Base-by-base conservation (phyloP, 2,329 filamentous ascomycete species). In the Aspergillus awamori region DNA sequence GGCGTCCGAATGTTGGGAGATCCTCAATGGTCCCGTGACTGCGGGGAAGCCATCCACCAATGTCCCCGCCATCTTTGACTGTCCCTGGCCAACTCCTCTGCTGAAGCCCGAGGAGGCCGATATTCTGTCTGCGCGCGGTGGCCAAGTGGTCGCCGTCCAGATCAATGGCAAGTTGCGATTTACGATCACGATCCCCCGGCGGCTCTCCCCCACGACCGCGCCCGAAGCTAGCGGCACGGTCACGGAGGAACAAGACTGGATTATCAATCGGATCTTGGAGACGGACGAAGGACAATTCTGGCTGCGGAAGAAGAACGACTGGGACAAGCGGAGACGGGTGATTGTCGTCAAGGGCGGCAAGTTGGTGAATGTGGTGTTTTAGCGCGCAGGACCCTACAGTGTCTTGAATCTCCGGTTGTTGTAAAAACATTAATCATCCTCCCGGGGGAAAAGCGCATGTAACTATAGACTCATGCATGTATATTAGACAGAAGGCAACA, bases 111-210 rank as follows among this genome's bases (percentile, higher is more conserved):
- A 74, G 26, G 72, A 80, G 63, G 73, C 70, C 13, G 82, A 52
- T 67, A 82, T 58, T 72, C 80, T 65, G 70, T 84, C 65, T 74
- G 88, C 66, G 77, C 83, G 68, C 76, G 82, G 57, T 76, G 82
- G 54, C 72, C 81, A 64, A 80, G 76, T 64, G 77, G 83, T 73
- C 5, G 89, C 89, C 0, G 87, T 96, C 15, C 89, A 93, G 70
- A 78, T 96, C 63, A 92, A 96, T 70, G 92, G 92, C n/a, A 93
- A 89, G 74, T 76, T 91, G 64, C 87, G 86, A 39, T 89, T 89
- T 63, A 85, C 85, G 0, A 83, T 89, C n/a, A 81, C 87, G 2
- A 86, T 95, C 24, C 82, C 86, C 0, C 81, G 82, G 28, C 79
- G 82, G 47, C 74, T 82, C 3, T 70, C 71, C 0, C 74, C 74